These are phyloP conservation scores for Closterium sp. DNA, from an alignment of 139 green algal species.

Conservation along the genomic window DNA sequence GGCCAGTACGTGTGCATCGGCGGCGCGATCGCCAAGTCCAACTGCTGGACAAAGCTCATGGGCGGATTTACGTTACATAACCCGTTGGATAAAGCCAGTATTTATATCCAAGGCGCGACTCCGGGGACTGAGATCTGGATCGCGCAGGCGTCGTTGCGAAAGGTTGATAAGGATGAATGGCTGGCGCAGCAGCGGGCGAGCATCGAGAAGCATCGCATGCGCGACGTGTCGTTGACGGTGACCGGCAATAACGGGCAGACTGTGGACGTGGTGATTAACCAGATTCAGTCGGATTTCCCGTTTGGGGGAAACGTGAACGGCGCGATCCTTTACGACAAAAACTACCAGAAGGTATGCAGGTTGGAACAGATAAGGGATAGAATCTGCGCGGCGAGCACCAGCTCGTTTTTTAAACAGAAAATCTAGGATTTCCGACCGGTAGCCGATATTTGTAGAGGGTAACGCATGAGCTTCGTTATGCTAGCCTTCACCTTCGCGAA, in stretches of 20 bases:
- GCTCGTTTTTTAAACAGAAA: too few species aligned
- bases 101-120: not conserved
- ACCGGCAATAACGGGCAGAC: not conserved
- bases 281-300: conserved; percentile 27
- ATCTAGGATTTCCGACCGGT: too few species aligned
- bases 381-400: too few species aligned
- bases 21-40: not conserved
- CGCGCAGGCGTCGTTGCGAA: not conserved
- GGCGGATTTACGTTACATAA: conserved; percentile 21
- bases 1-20: not conserved
- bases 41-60: conserved; percentile 26
- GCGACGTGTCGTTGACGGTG: conserved; percentile 3
- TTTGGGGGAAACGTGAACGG: conserved; percentile 22
- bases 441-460: too few species aligned
- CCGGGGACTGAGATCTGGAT: not conserved
- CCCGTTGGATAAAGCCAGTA: not conserved
- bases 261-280: conserved; percentile 3
- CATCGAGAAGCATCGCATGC: conserved; percentile 20
- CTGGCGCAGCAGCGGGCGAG: not conserved
- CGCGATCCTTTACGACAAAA: not conserved
- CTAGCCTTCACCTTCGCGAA: not conserved
- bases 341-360: not conserved
- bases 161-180: not conserved
- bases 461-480: too few species aligned
- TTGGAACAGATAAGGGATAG: not conserved